Conservation (phyloP, 805 yeast genomes). For the Starmerella powellii region DNA sequence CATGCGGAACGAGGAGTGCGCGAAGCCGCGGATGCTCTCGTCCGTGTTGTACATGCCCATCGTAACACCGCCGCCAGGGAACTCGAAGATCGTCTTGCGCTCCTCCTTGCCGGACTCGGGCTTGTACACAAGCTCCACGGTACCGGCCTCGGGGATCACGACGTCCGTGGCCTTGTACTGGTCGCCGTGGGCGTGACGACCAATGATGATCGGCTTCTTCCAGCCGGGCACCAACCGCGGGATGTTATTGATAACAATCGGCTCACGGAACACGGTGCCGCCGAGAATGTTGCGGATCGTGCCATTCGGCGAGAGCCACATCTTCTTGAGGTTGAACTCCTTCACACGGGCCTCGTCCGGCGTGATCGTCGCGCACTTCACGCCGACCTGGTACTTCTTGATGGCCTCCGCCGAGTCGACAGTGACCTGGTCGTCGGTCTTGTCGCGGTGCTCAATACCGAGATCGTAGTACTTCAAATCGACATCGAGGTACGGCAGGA, state of each 20-base stretch:
- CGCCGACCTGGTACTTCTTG: constrained; percentile 78
- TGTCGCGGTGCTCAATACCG: constrained; percentile 74
- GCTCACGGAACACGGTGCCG: constrained; percentile 95
- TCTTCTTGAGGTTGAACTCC: constrained; percentile 80
- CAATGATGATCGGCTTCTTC: constrained; percentile 92
- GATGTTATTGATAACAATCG: constrained; percentile 77
- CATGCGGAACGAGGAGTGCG: constrained; percentile 80
- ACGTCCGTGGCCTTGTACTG: constrained; percentile 90
- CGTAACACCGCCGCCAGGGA: constrained; percentile 65
- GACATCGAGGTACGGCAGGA: constrained; percentile 72
- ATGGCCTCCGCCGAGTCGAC: constrained; percentile 84
- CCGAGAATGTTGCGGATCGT: constrained; percentile 91
- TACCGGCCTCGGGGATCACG: constrained; percentile 68
- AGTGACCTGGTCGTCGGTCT: constrained; percentile 81
- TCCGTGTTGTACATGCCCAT: constrained; percentile 93
- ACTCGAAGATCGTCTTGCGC: constrained; percentile 54
- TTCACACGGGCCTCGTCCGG: constrained; percentile 85
- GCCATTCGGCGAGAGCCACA: constrained; percentile 98
- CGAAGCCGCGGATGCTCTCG: constrained; percentile 80
- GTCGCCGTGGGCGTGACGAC: constrained; percentile 96
- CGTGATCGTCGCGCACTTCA: constrained; percentile 97
- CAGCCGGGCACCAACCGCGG: constrained; percentile 85
- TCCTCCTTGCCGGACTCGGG: constrained; percentile 51
- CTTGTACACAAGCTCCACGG: constrained; percentile 61
- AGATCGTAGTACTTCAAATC: constrained; percentile 87